Evolutionary conservation across 2,329 filamentous ascomycete genomes (phyloP).

Genomic region (Whalleya microplaca): DNA sequence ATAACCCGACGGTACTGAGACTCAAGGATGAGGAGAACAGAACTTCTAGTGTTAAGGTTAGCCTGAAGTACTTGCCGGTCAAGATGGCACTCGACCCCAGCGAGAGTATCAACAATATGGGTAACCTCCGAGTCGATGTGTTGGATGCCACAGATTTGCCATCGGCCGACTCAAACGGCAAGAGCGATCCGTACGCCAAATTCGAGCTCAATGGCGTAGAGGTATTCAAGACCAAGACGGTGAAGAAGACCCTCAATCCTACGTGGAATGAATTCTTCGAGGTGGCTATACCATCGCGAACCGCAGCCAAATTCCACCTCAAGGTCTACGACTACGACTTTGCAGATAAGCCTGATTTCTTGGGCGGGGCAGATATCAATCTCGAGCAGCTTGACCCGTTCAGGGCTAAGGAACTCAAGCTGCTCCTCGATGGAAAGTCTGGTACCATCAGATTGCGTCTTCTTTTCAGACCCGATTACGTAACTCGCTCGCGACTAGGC

Average conservation of each 20-base stretch:
- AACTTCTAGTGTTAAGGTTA: constrained; percentile 81
- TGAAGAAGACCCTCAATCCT: constrained; percentile 96
- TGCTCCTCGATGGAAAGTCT: constrained; percentile 85
- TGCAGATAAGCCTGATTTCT: constrained; percentile 87
- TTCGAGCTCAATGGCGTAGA: constrained; percentile 89
- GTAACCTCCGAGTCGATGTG: constrained; percentile 89
- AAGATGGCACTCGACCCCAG: constrained; percentile 92
- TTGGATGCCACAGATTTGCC: constrained; percentile 87
- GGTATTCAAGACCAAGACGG: constrained; percentile 91
- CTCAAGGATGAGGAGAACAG: constrained; percentile 79
- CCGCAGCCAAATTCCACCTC: constrained; percentile 79
- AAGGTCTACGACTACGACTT: constrained; percentile 97
- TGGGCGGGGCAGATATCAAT: constrained; percentile 78
- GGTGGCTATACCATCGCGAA: constrained; percentile 78
- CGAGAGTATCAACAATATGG: constrained; percentile 99
- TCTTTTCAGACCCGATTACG: constrained; percentile 91
- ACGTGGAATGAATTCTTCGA: constrained; percentile 98
- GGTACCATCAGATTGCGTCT: constrained; percentile 81
- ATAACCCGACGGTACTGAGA: constrained; percentile 83
- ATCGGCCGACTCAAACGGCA: constrained; percentile 92
- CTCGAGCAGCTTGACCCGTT: constrained; percentile 85
- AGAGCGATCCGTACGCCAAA: constrained; percentile 95
- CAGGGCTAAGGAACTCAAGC: constrained; percentile 72
- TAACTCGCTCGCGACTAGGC: constrained; percentile 83
- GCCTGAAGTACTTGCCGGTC: constrained; percentile 91